Evolutionary conservation across 371 early-diverging fungal genomes (phyloP).

Genomic region (Funneliformis caledonium): DNA sequence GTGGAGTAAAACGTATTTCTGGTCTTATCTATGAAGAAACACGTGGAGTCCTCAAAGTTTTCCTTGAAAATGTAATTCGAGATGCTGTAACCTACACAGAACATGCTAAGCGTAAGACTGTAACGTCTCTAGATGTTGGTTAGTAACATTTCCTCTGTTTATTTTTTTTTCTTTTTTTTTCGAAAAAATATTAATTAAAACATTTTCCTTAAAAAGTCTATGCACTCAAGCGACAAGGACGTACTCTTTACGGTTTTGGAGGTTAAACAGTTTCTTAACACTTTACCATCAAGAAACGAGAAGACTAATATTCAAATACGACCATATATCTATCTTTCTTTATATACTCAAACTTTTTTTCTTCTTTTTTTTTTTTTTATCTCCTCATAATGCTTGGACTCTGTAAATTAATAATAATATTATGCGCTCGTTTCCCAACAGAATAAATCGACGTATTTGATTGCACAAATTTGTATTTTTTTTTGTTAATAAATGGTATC

Average conservation of each 20-base stretch:
- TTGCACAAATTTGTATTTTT: too few relatives aligned
- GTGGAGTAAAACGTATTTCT: slow-evolving; percentile 99
- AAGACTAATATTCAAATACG: too few relatives aligned
- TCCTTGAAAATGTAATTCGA: slow-evolving; percentile 97
- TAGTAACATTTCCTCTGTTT: neutral
- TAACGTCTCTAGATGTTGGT: slow-evolving; percentile 81
- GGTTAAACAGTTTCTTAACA: slow-evolving; percentile 42
- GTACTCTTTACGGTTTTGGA: slow-evolving; percentile 79
- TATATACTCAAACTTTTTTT: too few relatives aligned
- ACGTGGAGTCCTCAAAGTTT: slow-evolving; percentile 95
- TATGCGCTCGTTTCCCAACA: too few relatives aligned
- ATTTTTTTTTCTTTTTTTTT: neutral
- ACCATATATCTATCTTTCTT: too few relatives aligned
- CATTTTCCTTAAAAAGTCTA: slow-evolving; percentile 85
- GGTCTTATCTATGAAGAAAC: slow-evolving; percentile 99
- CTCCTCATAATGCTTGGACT: too few relatives aligned
- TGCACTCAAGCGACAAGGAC: slow-evolving; percentile 98
- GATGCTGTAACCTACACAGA: slow-evolving; percentile 99
- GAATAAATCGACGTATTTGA: too few relatives aligned
- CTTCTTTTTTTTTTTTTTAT: too few relatives aligned
- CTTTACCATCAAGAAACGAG: neutral
- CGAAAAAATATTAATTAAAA: neutral
- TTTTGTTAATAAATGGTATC: too few relatives aligned
- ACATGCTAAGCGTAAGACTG: slow-evolving; percentile 99
- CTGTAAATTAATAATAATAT: too few relatives aligned